phyloP scores from a whole-genome alignment of 2,329 filamentous ascomycete genomes.

The Hypoxylon sp. region DNA sequence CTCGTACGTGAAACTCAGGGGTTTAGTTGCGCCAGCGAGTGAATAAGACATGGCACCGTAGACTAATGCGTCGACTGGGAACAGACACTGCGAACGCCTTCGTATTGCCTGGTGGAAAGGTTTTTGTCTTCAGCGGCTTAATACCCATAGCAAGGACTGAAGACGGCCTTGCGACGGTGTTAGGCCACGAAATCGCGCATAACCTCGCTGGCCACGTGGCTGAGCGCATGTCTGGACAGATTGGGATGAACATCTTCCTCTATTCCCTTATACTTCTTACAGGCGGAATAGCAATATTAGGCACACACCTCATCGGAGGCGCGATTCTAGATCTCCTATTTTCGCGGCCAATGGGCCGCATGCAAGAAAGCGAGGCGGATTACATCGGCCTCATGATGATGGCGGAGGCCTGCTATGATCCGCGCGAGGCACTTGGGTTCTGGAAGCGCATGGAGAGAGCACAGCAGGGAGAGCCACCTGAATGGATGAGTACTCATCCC shows the following conservation, averaged over 20 bases:
- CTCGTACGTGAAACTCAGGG: conserved; percentile 55
- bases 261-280: conserved; percentile 66
- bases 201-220: conserved; percentile 77
- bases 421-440: conserved; percentile 74
- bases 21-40: neutral
- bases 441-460: conserved; percentile 76
- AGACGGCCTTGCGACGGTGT: conserved; percentile 79
- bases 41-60: conserved; percentile 9
- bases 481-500: conserved; percentile 84
- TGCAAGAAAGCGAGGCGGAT: conserved; percentile 83
- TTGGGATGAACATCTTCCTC: conserved; percentile 67
- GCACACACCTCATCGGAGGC: conserved; percentile 60
- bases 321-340: conserved; percentile 75
- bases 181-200: conserved; percentile 86
- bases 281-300: conserved; percentile 61
- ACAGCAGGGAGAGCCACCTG: conserved; percentile 68
- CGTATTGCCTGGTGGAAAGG: conserved; percentile 83
- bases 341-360: conserved; percentile 75
- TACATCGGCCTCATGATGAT: conserved; percentile 88
- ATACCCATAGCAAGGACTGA: conserved; percentile 76
- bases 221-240: conserved; percentile 71
- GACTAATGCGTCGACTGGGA: conserved; percentile 22
- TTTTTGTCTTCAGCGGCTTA: conserved; percentile 84
- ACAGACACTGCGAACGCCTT: conserved; percentile 77
- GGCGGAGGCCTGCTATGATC: conserved; percentile 84